Evolutionary conservation across 208 protist genomes (phyloP).

Genomic region (Crithidia sp.): DNA sequence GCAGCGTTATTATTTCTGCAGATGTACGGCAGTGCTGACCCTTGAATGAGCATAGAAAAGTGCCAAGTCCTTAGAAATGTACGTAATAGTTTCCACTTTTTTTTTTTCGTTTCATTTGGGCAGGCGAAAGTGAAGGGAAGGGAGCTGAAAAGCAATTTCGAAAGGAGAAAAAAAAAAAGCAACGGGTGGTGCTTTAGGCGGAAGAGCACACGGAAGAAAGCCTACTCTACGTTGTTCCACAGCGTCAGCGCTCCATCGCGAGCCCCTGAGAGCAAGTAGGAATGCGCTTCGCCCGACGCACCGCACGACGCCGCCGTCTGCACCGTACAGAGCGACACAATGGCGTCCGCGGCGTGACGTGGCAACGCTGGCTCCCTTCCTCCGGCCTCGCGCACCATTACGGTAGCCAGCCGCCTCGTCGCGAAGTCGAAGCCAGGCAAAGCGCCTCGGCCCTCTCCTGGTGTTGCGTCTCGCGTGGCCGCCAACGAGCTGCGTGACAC

Average conservation of each 20-base stretch:
- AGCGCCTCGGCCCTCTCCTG: neutral
- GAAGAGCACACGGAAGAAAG: constrained; percentile 10
- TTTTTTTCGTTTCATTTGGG: too few species aligned
- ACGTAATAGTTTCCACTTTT: too few species aligned
- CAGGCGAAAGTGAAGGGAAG: too few species aligned
- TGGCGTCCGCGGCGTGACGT: constrained; percentile 60
- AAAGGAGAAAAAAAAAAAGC: too few species aligned
- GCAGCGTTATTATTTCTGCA: too few species aligned
- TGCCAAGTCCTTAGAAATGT: too few species aligned
- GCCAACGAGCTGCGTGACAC: neutral
- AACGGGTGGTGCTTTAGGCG: neutral
- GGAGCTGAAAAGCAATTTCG: too few species aligned
- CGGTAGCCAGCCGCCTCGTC: constrained; percentile 1
- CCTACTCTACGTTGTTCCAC: constrained; percentile 51
- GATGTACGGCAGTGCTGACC: too few species aligned
- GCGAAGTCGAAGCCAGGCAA: neutral
- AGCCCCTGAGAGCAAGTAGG: constrained; percentile 51
- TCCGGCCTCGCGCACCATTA: constrained; percentile 12
- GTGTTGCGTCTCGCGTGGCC: neutral
- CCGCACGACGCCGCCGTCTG: constrained; percentile 2
- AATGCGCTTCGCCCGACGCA: constrained; percentile 9
- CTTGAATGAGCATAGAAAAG: too few species aligned
- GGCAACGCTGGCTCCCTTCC: constrained; percentile 17
- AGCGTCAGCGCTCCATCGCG: constrained; percentile 66
- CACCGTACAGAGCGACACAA: constrained; percentile 55